These are phyloP conservation scores for Penicillium lagena DNA, from an alignment of 495 filamentous ascomycete genomes.

Conservation along the genomic window DNA sequence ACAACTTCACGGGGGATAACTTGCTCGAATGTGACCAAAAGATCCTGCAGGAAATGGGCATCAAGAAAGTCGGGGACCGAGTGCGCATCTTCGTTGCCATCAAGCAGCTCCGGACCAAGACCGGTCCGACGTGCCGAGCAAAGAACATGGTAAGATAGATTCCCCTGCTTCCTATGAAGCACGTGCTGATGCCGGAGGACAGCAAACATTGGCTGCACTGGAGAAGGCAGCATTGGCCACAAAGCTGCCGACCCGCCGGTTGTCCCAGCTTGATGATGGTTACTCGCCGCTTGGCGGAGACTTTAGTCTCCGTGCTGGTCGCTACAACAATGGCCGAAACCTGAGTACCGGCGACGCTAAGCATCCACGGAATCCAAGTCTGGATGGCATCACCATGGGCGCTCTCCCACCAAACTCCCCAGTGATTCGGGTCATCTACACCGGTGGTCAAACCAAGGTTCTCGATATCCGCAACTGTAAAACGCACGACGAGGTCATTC, in stretches of 20 bases:
- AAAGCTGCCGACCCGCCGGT: conserved; percentile 61
- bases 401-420: conserved; percentile 71
- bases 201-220: conserved; percentile 40
- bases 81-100: conserved; percentile 91
- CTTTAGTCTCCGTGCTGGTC: conserved; percentile 7
- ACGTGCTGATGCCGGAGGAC: background rate
- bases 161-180: too few relatives aligned
- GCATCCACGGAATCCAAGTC: conserved; percentile 57
- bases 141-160: conserved; percentile 66
- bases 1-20: conserved; percentile 96
- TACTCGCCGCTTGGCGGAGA: background rate
- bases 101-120: conserved; percentile 82
- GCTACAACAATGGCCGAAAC: conserved; percentile 39
- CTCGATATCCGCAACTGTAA: conserved; percentile 84
- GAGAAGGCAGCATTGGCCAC: conserved; percentile 52
- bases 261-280: conserved; percentile 60
- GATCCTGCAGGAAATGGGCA: conserved; percentile 94
- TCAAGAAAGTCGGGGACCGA: conserved; percentile 95
- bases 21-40: conserved; percentile 95
- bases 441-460: conserved; percentile 82
- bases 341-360: conserved; percentile 36
- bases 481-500: conserved; percentile 84
- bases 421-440: conserved; percentile 87
- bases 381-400: conserved; percentile 76
- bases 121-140: conserved; percentile 77